phyloP scores from a whole-genome alignment of 768 basidiomycete genomes.

The Mycena metata region DNA sequence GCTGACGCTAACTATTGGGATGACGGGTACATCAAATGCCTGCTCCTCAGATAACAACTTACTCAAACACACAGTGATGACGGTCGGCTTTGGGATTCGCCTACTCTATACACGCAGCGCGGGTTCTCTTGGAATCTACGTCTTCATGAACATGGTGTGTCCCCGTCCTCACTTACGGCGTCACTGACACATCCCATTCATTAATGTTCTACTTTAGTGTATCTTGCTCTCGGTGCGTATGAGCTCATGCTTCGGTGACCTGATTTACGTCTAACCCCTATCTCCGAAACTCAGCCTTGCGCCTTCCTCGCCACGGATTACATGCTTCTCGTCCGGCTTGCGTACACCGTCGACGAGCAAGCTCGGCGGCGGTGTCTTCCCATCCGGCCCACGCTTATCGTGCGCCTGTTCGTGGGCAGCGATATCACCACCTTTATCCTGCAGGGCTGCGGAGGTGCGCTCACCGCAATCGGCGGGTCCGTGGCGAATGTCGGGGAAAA shows the following conservation, averaged over 20 bases:
- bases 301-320: slow-evolving; percentile 70
- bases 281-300: slow-evolving; percentile 58
- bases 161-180: too few relatives aligned
- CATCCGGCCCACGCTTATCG: slow-evolving; percentile 55
- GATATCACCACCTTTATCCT: slow-evolving; percentile 67
- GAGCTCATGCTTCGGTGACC: too few relatives aligned
- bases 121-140: neutral
- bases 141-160: slow-evolving; percentile 16
- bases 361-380: slow-evolving; percentile 53
- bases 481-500: neutral
- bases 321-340: slow-evolving; percentile 63
- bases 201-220: neutral
- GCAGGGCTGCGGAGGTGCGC: slow-evolving; percentile 56
- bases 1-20: slow-evolving; percentile 7
- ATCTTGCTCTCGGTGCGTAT: slow-evolving; percentile 12
- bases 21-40: neutral
- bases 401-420: slow-evolving; percentile 61
- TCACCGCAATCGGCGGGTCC: slow-evolving; percentile 42
- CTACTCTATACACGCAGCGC: neutral
- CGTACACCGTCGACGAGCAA: slow-evolving; percentile 47
- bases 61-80: neutral
- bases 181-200: too few relatives aligned
- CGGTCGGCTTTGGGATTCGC: slow-evolving; percentile 11
- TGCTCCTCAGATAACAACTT: too few relatives aligned
- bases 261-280: neutral